These are phyloP conservation scores for Exophiala alcalophila DNA, from an alignment of 2,329 filamentous ascomycete species.

Conservation along the genomic window DNA sequence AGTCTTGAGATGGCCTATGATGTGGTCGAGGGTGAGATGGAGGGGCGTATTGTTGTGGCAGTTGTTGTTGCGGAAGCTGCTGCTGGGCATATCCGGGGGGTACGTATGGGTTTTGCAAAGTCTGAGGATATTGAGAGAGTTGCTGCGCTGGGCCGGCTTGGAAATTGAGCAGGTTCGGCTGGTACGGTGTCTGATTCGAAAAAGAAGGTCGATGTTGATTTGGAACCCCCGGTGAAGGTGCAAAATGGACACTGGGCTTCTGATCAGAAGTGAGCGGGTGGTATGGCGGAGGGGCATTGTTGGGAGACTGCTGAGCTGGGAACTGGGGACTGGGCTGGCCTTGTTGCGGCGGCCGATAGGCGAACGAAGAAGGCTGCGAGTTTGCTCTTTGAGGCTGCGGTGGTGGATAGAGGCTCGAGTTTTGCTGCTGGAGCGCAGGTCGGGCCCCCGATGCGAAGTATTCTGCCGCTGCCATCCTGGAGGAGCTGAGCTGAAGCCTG, in stretches of 20 bases:
- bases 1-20: slow-evolving; percentile 11
- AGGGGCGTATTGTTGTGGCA: slow-evolving; percentile 14
- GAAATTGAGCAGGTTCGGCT: slow-evolving; percentile 18
- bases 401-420: slow-evolving; percentile 13
- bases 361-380: slow-evolving; percentile 13
- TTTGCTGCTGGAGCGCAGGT: slow-evolving; percentile 18
- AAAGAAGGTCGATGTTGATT: slow-evolving; percentile 23
- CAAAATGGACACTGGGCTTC: slow-evolving; percentile 26
- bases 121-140: slow-evolving; percentile 10
- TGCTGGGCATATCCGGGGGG: slow-evolving; percentile 17
- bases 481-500: not conserved
- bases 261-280: slow-evolving; percentile 18
- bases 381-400: slow-evolving; percentile 16
- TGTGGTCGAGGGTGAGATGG: slow-evolving; percentile 6
- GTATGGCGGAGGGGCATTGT: slow-evolving; percentile 24
- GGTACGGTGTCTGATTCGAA: slow-evolving; percentile 16
- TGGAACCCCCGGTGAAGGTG: slow-evolving; percentile 7
- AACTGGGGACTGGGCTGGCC: slow-evolving; percentile 15
- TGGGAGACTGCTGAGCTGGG: slow-evolving; percentile 20
- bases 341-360: slow-evolving; percentile 9
- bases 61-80: no score
- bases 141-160: slow-evolving; percentile 13
- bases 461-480: slow-evolving; percentile 29
- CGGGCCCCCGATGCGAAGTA: slow-evolving; percentile 23
- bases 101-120: slow-evolving; percentile 12